Evolutionary conservation across 2,329 filamentous ascomycete species (phyloP), one percentile per base, ranked within the genome.

Genomic region (Sporothrix schenckii): DNA sequence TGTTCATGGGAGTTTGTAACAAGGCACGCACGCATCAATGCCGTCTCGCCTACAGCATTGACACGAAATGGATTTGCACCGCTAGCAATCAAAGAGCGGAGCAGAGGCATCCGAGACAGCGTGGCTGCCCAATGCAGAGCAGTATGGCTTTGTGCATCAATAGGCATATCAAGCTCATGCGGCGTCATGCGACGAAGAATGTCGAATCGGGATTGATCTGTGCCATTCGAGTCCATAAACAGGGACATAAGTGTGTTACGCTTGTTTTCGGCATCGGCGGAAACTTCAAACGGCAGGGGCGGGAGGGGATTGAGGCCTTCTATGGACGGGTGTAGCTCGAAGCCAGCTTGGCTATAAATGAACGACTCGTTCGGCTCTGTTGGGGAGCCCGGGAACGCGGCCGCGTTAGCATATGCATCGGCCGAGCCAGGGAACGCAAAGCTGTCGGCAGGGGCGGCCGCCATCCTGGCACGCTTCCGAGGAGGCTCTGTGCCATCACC

Each of bases 41-140:
- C 92, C 0, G 94, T 97, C 79, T 98, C 94, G 16, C 95, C 95
- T 1, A 91, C 91, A 30, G 90, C 89, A 76, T 98, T 99, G 1
- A 97, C 91, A 41, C 95, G 88, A 78, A 90, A 92, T 61, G 97
- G 93, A 74, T 90, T 97, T 1, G 94, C 94, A 1, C 95, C 95
- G 61, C 91, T 91, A 5, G 89, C 85, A 69, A 98, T 92, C 13
- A 99, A 85, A 0, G 94, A 87, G 69, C 92, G 89, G 70, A 98
- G 84, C 6, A 99, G 84, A 1, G 92, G 87, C 78, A 97, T 90
- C 19, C 94, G 91, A 2, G 93, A 93, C 61, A 99, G 84, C 4
- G 95, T 97, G 5, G 95, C 93, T 2, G 95, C 95, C 95, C 95
- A 99, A 77, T 98, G 94, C 53, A 99, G 83, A 2, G 94, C 94